These are phyloP conservation scores for Desmodesmus armatus DNA, from an alignment of 139 green algal genomes.

Conservation along the genomic window DNA sequence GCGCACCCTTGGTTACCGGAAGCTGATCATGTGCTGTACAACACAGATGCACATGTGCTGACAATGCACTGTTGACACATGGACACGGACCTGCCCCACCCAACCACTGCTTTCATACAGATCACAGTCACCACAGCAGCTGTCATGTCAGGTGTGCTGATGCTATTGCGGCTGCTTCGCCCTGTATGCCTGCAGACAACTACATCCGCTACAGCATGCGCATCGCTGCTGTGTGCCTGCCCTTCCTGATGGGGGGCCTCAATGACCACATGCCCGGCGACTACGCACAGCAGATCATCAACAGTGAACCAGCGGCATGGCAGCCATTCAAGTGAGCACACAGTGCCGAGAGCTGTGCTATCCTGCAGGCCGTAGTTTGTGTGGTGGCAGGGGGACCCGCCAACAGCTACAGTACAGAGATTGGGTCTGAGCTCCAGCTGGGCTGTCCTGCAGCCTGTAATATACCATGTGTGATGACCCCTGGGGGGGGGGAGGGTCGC, in stretches of 20 bases:
- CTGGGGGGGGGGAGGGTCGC: too few species aligned
- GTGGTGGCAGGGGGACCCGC: not conserved
- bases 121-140: too few species aligned
- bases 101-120: too few species aligned
- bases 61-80: too few species aligned
- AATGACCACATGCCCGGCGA: conserved; percentile 33
- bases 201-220: conserved; percentile 4
- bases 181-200: conserved; percentile 6
- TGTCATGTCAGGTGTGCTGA: too few species aligned
- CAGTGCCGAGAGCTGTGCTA: not conserved
- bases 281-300: conserved; percentile 21
- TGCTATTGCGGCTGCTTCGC: not conserved
- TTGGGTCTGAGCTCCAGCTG: too few species aligned
- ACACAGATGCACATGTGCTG: too few species aligned
- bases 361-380: not conserved
- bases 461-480: not conserved
- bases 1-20: too few species aligned
- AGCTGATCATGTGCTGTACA: too few species aligned
- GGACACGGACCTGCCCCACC: too few species aligned
- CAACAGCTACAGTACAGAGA: too few species aligned
- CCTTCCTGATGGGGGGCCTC: not conserved
- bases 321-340: conserved; percentile 5
- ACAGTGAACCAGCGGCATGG: conserved; percentile 18
- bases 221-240: not conserved
- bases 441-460: not conserved